Evolutionary conservation across 169 alveolate genomes (phyloP).

Genomic region (Babesia ovata): DNA sequence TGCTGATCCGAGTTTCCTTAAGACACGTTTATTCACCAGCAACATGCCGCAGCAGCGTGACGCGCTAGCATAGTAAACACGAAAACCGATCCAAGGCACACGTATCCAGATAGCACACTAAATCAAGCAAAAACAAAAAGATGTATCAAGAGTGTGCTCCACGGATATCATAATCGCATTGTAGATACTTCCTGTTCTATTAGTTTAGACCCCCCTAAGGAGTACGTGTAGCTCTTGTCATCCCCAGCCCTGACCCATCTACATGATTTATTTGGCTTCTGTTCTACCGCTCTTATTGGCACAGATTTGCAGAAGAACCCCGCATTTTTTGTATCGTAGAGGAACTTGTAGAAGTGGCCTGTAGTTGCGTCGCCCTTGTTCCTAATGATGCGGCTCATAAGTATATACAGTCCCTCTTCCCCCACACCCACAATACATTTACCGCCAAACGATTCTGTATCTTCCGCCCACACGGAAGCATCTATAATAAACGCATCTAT

Average conservation of each 20-base stretch:
- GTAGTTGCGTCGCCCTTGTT: background rate
- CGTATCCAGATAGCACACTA: too few species aligned
- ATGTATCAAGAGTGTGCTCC: too few species aligned
- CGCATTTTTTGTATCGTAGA: slow-evolving; percentile 11
- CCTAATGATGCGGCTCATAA: slow-evolving; percentile 13
- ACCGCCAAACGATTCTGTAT: slow-evolving; percentile 12
- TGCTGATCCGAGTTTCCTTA: too few species aligned
- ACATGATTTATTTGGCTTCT: slow-evolving; percentile 8
- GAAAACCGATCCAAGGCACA: too few species aligned
- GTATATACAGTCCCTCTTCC: slow-evolving; percentile 10
- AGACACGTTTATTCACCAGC: too few species aligned
- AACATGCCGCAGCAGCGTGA: too few species aligned
- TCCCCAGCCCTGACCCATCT: slow-evolving; percentile 12
- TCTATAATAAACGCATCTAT: slow-evolving; percentile 13
- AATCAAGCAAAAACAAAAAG: too few species aligned
- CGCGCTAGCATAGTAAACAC: too few species aligned
- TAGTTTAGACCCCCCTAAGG: slow-evolving; percentile 2
- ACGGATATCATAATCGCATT: too few species aligned
- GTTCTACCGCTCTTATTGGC: background rate
- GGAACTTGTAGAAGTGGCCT: slow-evolving; percentile 21
- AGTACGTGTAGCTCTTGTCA: slow-evolving; percentile 5
- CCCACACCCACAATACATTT: slow-evolving; percentile 23
- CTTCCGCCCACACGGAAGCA: slow-evolving; percentile 25
- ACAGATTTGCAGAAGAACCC: slow-evolving; percentile 1
- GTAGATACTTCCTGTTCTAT: too few species aligned